Conservation (phyloP, 140 eudicot species). For the Stevia rebaudiana region DNA sequence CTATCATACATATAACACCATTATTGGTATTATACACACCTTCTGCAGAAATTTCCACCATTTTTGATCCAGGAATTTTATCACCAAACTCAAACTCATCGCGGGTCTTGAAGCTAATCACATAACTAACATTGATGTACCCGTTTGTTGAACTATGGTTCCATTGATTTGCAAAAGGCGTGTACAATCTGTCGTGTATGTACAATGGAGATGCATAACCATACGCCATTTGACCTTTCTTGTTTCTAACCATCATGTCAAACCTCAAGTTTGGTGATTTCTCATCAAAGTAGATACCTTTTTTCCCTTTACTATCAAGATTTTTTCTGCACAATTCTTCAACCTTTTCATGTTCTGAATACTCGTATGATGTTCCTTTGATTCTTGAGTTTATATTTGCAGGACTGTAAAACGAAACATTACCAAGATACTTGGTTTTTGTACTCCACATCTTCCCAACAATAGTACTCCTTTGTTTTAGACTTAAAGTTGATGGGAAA, state of each 20-base stretch:
- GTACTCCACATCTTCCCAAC: constrained; percentile 84
- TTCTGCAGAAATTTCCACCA: constrained; percentile 67
- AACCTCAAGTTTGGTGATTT: constrained; percentile 67
- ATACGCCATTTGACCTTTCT: constrained; percentile 43
- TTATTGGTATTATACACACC: constrained; percentile 56
- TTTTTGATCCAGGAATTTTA: constrained; percentile 12
- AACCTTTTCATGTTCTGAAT: constrained; percentile 41
- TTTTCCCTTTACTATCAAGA: constrained; percentile 27
- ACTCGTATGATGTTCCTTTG: constrained; percentile 41
- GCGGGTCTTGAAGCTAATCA: constrained; percentile 39
- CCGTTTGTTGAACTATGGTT: constrained; percentile 24
- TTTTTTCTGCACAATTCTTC: constrained; percentile 32
- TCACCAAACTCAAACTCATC: constrained; percentile 48
- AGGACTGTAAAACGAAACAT: constrained; percentile 39
- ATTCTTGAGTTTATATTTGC: constrained; percentile 33
- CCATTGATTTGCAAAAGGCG: constrained; percentile 16
- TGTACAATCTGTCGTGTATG: constrained; percentile 41
- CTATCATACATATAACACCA: constrained; percentile 76
- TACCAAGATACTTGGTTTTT: constrained; percentile 42
- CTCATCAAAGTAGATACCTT: constrained; percentile 49
- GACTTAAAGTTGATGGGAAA: constrained; percentile 40
- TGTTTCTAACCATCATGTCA: constrained; percentile 53
- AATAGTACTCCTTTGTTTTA: constrained; percentile 56
- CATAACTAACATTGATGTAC: constrained; percentile 55
- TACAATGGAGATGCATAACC: constrained; percentile 77